phyloP scores from a whole-genome alignment of 345 rosid species.

The Citrus inodora region DNA sequence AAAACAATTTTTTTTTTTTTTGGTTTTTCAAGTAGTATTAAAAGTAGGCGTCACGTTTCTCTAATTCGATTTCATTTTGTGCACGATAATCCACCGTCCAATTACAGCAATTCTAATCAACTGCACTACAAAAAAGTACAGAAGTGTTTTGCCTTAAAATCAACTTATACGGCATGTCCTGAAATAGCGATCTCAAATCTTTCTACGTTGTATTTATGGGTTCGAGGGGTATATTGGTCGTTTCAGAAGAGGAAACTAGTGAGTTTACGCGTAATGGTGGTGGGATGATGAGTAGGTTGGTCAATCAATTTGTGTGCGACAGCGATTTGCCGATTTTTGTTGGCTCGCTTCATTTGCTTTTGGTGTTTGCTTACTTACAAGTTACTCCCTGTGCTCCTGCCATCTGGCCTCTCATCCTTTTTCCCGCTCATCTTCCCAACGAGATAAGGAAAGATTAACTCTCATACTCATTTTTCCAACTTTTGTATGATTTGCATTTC shows the following conservation, averaged over 20 bases:
- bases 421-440: neutral
- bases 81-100: neutral
- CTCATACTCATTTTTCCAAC: neutral
- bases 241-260: too few species aligned
- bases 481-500: too few species aligned
- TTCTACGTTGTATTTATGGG: neutral
- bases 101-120: neutral
- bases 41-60: neutral
- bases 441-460: neutral
- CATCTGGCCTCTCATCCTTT: neutral
- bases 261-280: neutral
- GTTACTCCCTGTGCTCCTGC: slow-evolving; percentile 9
- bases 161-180: too few species aligned
- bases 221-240: neutral
- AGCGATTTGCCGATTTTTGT: neutral
- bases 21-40: neutral
- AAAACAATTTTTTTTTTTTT: neutral
- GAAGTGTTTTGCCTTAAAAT: neutral
- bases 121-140: too few species aligned
- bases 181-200: too few species aligned
- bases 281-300: neutral
- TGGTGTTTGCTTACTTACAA: slow-evolving; percentile 1
- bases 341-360: neutral
- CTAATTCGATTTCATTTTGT: neutral
- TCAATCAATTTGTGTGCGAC: neutral